Evolutionary conservation across 2,329 filamentous ascomycete genomes (phyloP).

Genomic region (Aureobasidium sp.): DNA sequence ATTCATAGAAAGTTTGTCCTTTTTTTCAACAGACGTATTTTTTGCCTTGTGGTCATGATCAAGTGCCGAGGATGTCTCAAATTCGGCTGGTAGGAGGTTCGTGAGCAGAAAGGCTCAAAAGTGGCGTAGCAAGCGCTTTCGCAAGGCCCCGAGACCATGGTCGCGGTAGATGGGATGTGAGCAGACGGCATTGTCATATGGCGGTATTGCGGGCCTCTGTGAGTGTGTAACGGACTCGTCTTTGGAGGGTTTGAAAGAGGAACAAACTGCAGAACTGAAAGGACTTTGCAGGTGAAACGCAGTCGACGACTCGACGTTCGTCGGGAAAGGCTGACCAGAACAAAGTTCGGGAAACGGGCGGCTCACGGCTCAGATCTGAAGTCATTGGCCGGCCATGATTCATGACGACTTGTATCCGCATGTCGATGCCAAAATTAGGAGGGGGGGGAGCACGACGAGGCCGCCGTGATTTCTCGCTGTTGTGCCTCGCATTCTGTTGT

Average conservation of each 20-base stretch:
- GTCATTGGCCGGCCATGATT: not conserved
- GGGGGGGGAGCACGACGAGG: too few species aligned
- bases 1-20: conserved; percentile 6
- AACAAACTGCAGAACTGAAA: not conserved
- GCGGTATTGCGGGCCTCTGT: not conserved
- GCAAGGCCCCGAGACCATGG: not conserved
- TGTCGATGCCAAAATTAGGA: not conserved
- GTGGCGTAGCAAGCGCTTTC: not conserved
- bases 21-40: not conserved
- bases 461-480: not conserved
- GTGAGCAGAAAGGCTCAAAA: not conserved
- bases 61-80: not conserved
- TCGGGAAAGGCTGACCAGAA: conserved; percentile 2
- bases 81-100: not conserved
- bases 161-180: not conserved
- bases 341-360: not conserved
- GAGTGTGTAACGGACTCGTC: not conserved
- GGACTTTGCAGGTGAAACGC: not conserved
- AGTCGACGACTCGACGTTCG: not conserved
- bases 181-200: not conserved
- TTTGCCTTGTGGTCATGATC: not conserved
- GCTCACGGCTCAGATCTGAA: not conserved
- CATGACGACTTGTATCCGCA: not conserved
- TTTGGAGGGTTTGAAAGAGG: not conserved
- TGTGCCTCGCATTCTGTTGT: not conserved